These are phyloP conservation scores for Sanghuangporus sanghuang DNA, from an alignment of 1,284 basidiomycete genomes.

Conservation along the genomic window DNA sequence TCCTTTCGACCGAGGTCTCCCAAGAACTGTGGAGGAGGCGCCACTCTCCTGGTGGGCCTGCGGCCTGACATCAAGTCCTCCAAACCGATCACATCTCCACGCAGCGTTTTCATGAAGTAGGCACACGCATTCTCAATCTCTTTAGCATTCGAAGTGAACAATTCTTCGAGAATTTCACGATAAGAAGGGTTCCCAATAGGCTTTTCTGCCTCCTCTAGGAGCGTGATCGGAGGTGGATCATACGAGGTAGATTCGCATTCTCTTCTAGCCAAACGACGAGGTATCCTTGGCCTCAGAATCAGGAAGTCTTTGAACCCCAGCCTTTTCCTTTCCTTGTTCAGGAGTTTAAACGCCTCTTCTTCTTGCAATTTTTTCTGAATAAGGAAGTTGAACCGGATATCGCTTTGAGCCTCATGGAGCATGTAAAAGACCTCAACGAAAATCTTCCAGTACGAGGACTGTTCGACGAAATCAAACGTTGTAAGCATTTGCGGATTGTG, in stretches of 20 bases:
- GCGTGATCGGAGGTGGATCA: no score
- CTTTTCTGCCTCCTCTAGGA: not conserved
- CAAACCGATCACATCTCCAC: not conserved
- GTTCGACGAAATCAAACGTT: not conserved
- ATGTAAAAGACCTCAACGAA: conserved; percentile 10
- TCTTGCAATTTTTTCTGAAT: not conserved
- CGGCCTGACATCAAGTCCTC: not conserved
- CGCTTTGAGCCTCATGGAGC: not conserved
- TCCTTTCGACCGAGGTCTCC: not conserved
- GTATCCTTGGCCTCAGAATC: not conserved
- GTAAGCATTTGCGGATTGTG: not conserved
- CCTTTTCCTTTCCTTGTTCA: not conserved
- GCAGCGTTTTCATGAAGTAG: not conserved
- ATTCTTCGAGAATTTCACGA: not conserved
- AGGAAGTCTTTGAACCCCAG: not conserved
- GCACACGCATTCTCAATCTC: not conserved
- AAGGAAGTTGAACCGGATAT: no score
- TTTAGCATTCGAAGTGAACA: not conserved
- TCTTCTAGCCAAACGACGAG: no score
- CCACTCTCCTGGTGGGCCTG: not conserved
- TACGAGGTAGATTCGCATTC: no score
- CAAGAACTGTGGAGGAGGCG: not conserved
- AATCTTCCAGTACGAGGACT: not conserved
- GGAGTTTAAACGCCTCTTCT: not conserved
- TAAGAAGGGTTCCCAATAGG: not conserved